phyloP scores from a whole-genome alignment of 352 stramenopile genomes.

The Globisporangium solare region DNA sequence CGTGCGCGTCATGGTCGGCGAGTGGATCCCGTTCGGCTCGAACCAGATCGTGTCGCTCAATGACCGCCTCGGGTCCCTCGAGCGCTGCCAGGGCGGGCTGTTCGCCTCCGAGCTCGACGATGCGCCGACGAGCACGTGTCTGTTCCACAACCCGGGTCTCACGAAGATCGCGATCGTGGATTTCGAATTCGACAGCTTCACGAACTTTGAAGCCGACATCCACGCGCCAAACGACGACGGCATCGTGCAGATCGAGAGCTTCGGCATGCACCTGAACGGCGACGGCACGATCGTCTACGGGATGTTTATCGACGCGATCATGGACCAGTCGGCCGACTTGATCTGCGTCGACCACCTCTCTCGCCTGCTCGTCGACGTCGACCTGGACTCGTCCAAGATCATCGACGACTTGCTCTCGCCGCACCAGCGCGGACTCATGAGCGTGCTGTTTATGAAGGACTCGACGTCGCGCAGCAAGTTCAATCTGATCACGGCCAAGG shows the following conservation, averaged over 20 bases:
- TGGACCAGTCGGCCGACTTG: conserved; percentile 95
- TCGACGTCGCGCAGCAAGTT: conserved; percentile 94
- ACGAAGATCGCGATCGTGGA: conserved; percentile 97
- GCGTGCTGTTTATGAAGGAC: conserved; percentile 96
- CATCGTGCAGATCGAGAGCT: conserved; percentile 97
- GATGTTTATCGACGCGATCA: conserved; percentile 94
- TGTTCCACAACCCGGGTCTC: conserved; percentile 86
- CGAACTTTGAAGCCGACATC: conserved; percentile 98
- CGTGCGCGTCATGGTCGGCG: conserved; percentile 95
- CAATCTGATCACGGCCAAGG: conserved; percentile 95
- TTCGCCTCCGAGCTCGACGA: conserved; percentile 94
- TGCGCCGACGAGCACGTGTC: conserved; percentile 69
- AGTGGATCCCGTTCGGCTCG: conserved; percentile 97
- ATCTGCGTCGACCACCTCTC: conserved; percentile 97
- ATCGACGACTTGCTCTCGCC: conserved; percentile 94
- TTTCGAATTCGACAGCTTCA: conserved; percentile 96
- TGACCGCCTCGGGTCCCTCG: conserved; percentile 93
- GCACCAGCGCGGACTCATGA: conserved; percentile 91
- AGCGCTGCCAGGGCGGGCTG: conserved; percentile 95
- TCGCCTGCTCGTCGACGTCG: conserved; percentile 93
- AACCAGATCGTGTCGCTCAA: conserved; percentile 98
- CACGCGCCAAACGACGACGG: conserved; percentile 90
- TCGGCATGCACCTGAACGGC: conserved; percentile 87
- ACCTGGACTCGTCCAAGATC: conserved; percentile 95
- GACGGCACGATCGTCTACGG: conserved; percentile 83